Percentiles rank a stretch among this genome's conserved stretches.
phyloP scores from a whole-genome alignment of 192 early-diverging fungal genomes.

The Allomyces macrogynus region DNA sequence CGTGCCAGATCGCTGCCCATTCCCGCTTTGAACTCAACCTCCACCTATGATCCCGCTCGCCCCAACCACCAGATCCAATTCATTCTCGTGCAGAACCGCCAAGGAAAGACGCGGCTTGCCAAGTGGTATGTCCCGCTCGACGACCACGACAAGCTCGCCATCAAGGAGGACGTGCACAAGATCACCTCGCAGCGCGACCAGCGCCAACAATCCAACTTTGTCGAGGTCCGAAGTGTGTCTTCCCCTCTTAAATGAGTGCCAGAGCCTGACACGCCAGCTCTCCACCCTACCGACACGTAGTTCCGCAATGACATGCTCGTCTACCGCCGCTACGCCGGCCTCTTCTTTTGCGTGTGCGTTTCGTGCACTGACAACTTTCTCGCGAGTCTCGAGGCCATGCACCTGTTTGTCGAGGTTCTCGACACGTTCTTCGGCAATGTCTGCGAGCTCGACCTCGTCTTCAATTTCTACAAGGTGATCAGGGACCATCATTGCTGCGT shows the following conservation, averaged over 20 bases:
- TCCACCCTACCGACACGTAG: conserved; percentile 12
- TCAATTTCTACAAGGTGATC: conserved; percentile 89
- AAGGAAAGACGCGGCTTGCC: conserved; percentile 88
- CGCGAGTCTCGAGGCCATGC: conserved; percentile 85
- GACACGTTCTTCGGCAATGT: conserved; percentile 98
- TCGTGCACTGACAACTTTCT: conserved; percentile 98
- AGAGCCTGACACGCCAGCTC: not conserved
- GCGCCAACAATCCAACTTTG: conserved; percentile 93
- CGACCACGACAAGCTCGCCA: conserved; percentile 81
- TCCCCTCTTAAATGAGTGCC: not conserved
- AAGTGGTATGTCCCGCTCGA: conserved; percentile 94
- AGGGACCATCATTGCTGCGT: too few relatives aligned
- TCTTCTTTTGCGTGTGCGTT: conserved; percentile 98
- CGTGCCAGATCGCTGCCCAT: too few relatives aligned
- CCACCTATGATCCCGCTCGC: too few relatives aligned
- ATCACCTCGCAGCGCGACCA: conserved; percentile 89
- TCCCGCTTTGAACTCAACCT: too few relatives aligned
- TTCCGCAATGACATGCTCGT: conserved; percentile 97
- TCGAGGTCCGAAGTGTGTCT: conserved; percentile 41
- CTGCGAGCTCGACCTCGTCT: conserved; percentile 92
- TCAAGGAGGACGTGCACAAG: conserved; percentile 90
- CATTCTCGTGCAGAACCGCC: conserved; percentile 94
- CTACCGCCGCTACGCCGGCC: conserved; percentile 90
- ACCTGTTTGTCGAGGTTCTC: conserved; percentile 96
- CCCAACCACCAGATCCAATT: conserved; percentile 44